Evolutionary conservation across 2,329 filamentous ascomycete species (phyloP), one percentile per base, ranked within the genome.

Genomic region (Stromatinia cepivora): DNA sequence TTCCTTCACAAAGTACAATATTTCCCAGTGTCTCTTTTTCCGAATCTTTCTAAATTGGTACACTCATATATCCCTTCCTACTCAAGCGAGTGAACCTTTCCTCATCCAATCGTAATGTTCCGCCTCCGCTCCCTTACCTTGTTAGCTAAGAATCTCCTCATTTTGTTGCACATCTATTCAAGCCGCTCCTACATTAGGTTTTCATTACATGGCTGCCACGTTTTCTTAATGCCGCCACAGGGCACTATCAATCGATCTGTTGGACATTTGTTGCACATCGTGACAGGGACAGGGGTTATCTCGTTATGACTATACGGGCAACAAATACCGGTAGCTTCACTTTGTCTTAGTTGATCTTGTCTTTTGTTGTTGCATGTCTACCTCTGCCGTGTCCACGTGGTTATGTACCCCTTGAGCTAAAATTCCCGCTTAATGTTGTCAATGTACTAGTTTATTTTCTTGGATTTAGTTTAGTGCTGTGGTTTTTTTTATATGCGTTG

Each of bases 131-230:
- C 61, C 61, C 58, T 54, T 50, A 17, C 57, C 48, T 64, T 31
- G 22, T 25, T 8, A 45, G 25, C 36, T 39, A 17, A 46, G 25
- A 11, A 8, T 31, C 25, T 28, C 8, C 54, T 39, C n/a, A 11
- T 39, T 54, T 54, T 54, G 66, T 69, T 69, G 66, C 58, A 64
- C 58, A 36, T 69, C 66, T 69, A 45, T 31, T 56, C 28, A 64
- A 64, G 48, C 66, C 66, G 48, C 57, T 42, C 22, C 9, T 59
- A 48, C 39, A 59, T 66, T 36, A 17, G 52, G 17, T 17, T 42
- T 46, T 36, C n/a, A 42, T 53, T 36, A 50, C 42, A 48, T 58
- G 53, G 39, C 28, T 59, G 28, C 42, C 53, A 66, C 53, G 6
- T 58, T 36, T 36, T 46, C 25, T 39, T 46, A 8, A 45, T 36